Evolutionary conservation across 805 yeast species (phyloP).

Genomic region (Zygosaccharomyces bisporus): DNA sequence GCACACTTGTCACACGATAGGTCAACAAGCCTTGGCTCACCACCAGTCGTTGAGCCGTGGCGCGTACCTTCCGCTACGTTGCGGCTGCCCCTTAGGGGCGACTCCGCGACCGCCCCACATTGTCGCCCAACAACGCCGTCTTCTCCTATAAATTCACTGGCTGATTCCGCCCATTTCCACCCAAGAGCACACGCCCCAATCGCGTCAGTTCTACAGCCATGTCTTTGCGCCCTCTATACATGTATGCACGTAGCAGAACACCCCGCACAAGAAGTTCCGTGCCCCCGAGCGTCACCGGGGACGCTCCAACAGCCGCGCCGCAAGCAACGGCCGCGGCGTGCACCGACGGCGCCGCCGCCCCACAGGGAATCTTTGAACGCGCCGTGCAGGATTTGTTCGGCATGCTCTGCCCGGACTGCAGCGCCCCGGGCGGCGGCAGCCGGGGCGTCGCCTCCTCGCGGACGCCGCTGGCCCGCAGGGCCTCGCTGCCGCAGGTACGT

Average conservation of each 20-base stretch:
- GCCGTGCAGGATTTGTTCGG: slow-evolving; percentile 30
- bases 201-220: background rate
- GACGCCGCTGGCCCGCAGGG: background rate
- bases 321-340: background rate
- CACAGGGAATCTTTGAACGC: slow-evolving; percentile 37
- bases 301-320: background rate
- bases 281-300: background rate
- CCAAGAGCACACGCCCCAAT: background rate
- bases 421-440: slow-evolving; percentile 4
- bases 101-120: background rate
- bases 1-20: background rate
- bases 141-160: background rate
- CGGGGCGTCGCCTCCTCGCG: slow-evolving; percentile 2
- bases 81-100: background rate
- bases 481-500: background rate
- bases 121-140: background rate
- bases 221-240: slow-evolving; percentile 4
- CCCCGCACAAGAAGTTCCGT: background rate
- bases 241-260: slow-evolving; percentile 2
- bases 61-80: background rate
- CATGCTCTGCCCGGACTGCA: slow-evolving; percentile 24
- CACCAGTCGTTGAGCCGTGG: background rate
- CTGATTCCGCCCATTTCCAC: background rate
- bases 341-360: slow-evolving; percentile 16
- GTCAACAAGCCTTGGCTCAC: background rate